Evolutionary conservation across 2,329 filamentous ascomycete genomes (phyloP), one percentile per base, ranked within the genome.

Genomic region (Cladophialophora psammophila): DNA sequence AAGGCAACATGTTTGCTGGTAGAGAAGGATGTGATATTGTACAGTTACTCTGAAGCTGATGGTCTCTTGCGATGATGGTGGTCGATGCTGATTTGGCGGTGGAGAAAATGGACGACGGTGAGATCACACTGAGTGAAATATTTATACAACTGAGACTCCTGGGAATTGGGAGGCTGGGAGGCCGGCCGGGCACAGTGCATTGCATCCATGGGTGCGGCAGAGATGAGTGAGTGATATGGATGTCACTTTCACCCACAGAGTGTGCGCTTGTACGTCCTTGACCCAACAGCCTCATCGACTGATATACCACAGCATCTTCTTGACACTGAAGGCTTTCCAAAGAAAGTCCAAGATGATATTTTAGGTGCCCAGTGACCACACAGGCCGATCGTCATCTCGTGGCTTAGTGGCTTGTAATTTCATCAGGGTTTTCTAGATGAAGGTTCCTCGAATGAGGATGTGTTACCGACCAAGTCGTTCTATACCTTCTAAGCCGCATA

Each of bases 21-120:
- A 26, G 38, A 35, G 35, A 40, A 13, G 34, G 18, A 13, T 42
- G 5, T 34, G 34, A 31, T n/a, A 20, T 56, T 54, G 52, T 36
- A 63, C 50, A 63, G 26, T 26, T 53, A 61, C 18, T 38, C 58
- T 18, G 55, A 45, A 35, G 50, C 45, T 55, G 31, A 35, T 48
- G 13, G 12, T 54, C 4, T 12, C 35, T 54, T 10, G 34, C 45
- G 18, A 32, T 12, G 45, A 52, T 38, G 34, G 9, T 32, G 34
- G 34, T 40, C 20, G 48, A 36, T 36, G 48, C 15, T 53, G 18
- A 54, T 20, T 6, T 4, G 48, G n/a, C 15, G 32, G 54, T 3
- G 26, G 26, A n/a, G 15, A 34, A 36, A 4, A n/a, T 15, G 18
- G 34, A 15, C 8, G 18, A 50, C n/a, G 3, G 59, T 31, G 36